phyloP scores from a whole-genome alignment of 257 asterid species.

The Ligustrum vulgare region DNA sequence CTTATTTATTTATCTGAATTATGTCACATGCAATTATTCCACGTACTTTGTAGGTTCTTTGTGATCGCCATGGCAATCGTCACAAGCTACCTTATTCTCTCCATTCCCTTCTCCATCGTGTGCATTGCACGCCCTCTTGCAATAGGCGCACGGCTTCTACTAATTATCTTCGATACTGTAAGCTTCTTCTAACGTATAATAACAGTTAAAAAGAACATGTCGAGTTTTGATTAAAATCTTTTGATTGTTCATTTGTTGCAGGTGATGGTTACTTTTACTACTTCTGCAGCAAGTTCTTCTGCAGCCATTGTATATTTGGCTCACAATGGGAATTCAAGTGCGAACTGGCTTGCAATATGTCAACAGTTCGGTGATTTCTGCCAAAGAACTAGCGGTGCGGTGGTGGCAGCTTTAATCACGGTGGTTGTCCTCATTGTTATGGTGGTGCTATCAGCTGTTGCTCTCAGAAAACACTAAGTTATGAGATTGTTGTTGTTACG shows the following conservation, averaged over 20 bases:
- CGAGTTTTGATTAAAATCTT: too few species aligned
- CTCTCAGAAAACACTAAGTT: slow-evolving; percentile 30
- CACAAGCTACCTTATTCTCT: slow-evolving; percentile 39
- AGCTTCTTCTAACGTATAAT: neutral
- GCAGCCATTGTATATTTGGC: slow-evolving; percentile 44
- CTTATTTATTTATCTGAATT: too few species aligned
- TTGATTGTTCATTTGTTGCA: too few species aligned
- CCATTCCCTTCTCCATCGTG: slow-evolving; percentile 42
- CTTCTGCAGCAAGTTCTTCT: too few species aligned
- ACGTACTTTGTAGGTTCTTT: slow-evolving; percentile 37
- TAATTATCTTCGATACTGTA: slow-evolving; percentile 41
- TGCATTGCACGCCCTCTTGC: slow-evolving; percentile 16
- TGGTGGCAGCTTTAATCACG: slow-evolving; percentile 47
- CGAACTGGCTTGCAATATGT: slow-evolving; percentile 73
- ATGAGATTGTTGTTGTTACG: neutral
- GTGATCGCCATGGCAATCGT: slow-evolving; percentile 34
- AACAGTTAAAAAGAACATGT: neutral
- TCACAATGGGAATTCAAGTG: slow-evolving; percentile 56
- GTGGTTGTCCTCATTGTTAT: slow-evolving; percentile 42
- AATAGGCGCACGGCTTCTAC: slow-evolving; percentile 7
- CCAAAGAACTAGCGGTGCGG: slow-evolving; percentile 49
- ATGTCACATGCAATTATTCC: neutral
- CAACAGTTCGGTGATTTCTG: slow-evolving; percentile 61
- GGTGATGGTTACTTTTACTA: too few species aligned
- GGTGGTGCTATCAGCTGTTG: slow-evolving; percentile 43